These are phyloP conservation scores for Pleurotus platypus DNA, from an alignment of 768 basidiomycete genomes.

Conservation along the genomic window DNA sequence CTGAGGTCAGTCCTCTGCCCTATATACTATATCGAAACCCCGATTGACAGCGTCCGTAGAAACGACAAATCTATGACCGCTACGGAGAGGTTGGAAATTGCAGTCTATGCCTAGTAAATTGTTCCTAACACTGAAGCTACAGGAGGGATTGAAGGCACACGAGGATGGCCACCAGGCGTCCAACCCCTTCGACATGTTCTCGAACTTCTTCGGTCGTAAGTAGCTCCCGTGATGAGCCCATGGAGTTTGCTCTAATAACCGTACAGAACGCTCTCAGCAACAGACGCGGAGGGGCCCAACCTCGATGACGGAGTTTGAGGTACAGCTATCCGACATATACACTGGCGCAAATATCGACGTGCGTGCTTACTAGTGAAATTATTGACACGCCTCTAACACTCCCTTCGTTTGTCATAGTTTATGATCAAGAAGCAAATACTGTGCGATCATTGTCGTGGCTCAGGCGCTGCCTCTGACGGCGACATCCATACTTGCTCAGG, in stretches of 20 bases:
- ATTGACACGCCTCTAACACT: slow-evolving; percentile 4
- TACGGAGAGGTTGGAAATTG: slow-evolving; percentile 70
- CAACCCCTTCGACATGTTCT: slow-evolving; percentile 95
- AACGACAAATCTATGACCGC: slow-evolving; percentile 90
- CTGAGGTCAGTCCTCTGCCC: slow-evolving; percentile 46
- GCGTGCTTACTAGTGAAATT: slow-evolving; percentile 18
- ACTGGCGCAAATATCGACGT: slow-evolving; percentile 84
- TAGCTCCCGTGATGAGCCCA: slow-evolving; percentile 10
- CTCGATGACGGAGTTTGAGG: slow-evolving; percentile 79
- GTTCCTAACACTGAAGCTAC: background rate
- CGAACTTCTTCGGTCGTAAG: slow-evolving; percentile 85
- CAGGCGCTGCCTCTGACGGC: slow-evolving; percentile 85
- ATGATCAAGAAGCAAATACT: slow-evolving; percentile 88
- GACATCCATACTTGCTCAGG: slow-evolving; percentile 85
- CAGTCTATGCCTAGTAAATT: background rate
- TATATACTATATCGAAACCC: background rate
- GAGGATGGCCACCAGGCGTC: slow-evolving; percentile 80
- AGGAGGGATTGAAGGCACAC: slow-evolving; percentile 91
- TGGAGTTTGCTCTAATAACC: too few species aligned
- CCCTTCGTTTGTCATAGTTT: slow-evolving; percentile 51
- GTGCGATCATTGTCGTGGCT: slow-evolving; percentile 95
- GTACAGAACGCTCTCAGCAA: slow-evolving; percentile 43
- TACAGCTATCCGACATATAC: slow-evolving; percentile 87
- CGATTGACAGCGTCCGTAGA: slow-evolving; percentile 41
- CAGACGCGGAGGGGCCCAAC: slow-evolving; percentile 75